Evolutionary conservation across 805 yeast species (phyloP).

Genomic region (Saturnispora sanitii): DNA sequence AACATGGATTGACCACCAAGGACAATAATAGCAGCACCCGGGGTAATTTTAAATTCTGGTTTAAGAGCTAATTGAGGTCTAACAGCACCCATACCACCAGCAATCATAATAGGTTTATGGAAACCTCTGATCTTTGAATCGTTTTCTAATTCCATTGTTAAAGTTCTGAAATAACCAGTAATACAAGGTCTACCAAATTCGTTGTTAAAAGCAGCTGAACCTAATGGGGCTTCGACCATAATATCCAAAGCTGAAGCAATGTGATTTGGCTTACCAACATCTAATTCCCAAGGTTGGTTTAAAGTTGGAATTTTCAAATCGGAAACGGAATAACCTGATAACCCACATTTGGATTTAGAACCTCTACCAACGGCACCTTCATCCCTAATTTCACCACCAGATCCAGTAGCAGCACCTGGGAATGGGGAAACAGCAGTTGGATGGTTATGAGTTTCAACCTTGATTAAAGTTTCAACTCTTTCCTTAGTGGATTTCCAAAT

Average conservation of each 20-base stretch:
- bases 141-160: slow-evolving; percentile 68
- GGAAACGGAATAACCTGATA: slow-evolving; percentile 85
- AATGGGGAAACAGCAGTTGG: slow-evolving; percentile 99
- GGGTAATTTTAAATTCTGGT: slow-evolving; percentile 68
- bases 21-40: slow-evolving; percentile 85
- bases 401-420: slow-evolving; percentile 99
- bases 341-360: slow-evolving; percentile 92
- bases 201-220: slow-evolving; percentile 96
- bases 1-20: slow-evolving; percentile 97
- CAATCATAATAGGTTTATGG: slow-evolving; percentile 98
- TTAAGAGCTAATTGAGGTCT: slow-evolving; percentile 89
- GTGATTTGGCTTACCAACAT: slow-evolving; percentile 84
- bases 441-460: slow-evolving; percentile 98
- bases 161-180: slow-evolving; percentile 91
- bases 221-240: slow-evolving; percentile 95
- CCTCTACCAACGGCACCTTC: slow-evolving; percentile 99
- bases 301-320: slow-evolving; percentile 80
- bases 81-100: slow-evolving; percentile 97
- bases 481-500: slow-evolving; percentile 71
- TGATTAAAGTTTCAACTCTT: slow-evolving; percentile 77
- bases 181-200: slow-evolving; percentile 98
- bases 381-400: slow-evolving; percentile 99
- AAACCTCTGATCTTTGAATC: slow-evolving; percentile 77
- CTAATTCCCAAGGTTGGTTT: slow-evolving; percentile 91
- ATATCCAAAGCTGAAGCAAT: slow-evolving; percentile 89